These are phyloP conservation scores for Ascochyta fabae DNA, from an alignment of 2,329 filamentous ascomycete species.

Conservation along the genomic window DNA sequence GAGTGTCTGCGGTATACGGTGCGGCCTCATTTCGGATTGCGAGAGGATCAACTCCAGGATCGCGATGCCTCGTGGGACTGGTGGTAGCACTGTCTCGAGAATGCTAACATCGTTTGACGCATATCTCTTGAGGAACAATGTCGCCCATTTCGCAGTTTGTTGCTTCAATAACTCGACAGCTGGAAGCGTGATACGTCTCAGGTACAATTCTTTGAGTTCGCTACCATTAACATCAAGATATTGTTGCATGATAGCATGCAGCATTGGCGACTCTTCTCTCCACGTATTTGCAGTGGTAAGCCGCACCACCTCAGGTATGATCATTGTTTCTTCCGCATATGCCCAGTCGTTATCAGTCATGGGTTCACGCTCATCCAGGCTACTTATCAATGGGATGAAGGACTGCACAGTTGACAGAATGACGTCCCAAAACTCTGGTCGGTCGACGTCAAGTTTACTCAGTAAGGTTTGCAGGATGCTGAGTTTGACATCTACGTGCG, in stretches of 20 bases:
- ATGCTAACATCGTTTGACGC: slow-evolving; percentile 10
- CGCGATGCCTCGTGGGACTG: slow-evolving; percentile 15
- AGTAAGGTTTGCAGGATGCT: slow-evolving; percentile 46
- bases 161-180: slow-evolving; percentile 19
- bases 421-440: slow-evolving; percentile 12
- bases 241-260: slow-evolving; percentile 8
- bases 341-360: slow-evolving; percentile 43
- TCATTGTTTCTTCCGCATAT: slow-evolving; percentile 22
- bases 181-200: slow-evolving; percentile 33
- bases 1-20: slow-evolving; percentile 24
- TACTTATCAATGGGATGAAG: slow-evolving; percentile 43
- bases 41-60: slow-evolving; percentile 16
- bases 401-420: slow-evolving; percentile 35
- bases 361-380: slow-evolving; percentile 44
- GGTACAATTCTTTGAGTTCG: slow-evolving; percentile 9
- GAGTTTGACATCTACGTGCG: slow-evolving; percentile 49
- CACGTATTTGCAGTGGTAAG: not conserved
- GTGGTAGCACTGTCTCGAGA: slow-evolving; percentile 17
- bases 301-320: slow-evolving; percentile 18
- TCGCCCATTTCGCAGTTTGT: slow-evolving; percentile 30
- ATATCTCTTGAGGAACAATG: slow-evolving; percentile 35
- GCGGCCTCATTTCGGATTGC: not conserved
- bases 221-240: not conserved
- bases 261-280: slow-evolving; percentile 13
- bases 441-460: slow-evolving; percentile 25